Evolutionary conservation across 805 yeast genomes (phyloP), one percentile per base, ranked within the genome.

Genomic region (Candida germanica): DNA sequence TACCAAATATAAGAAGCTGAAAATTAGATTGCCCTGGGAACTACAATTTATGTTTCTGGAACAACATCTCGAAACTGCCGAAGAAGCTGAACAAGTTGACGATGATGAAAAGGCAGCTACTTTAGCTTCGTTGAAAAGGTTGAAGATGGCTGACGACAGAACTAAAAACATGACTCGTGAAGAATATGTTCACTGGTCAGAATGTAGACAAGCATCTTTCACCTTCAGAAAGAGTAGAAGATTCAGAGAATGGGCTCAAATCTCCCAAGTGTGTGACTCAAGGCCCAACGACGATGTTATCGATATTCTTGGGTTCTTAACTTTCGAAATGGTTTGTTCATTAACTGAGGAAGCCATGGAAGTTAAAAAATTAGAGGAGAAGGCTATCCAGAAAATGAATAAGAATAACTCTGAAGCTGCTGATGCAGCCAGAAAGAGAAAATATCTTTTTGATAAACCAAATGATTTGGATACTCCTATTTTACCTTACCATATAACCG

Each of bases 161-260:
- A 93, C 98, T 0, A 77, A 71, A 46, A 75, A 83, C 48, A 93
- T 93, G 98, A 93, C 98, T 1, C 83, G 80, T 53, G 96, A 93
- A 51, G 98, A 93, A 56, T 93, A 93, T 53, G 98, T 89, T 12
- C 98, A 93, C 57, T 93, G 98, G 97, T 86, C 96, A 9, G 98
- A 93, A 54, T 93, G 98, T 61, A 77, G 98, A 43, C 98, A 93
- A 59, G 98, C 98, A 1, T 82, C 94, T 40, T 93, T 93, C 58
- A 93, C 98, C 1, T 93, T 88, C 52, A 74, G 97, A 48, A 93
- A 93, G 57, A 84, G 85, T n/a, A 88, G 88, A 56, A 68, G 97
- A 52, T 93, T 93, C 56, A 75, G 91, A 53, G 98, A 93, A 51
- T 93, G 98, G 98, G 91, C 95, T 12, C 95, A 93, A 9, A 77